phyloP scores from a whole-genome alignment of 139 green algal genomes.

The Chlorella sp. region DNA sequence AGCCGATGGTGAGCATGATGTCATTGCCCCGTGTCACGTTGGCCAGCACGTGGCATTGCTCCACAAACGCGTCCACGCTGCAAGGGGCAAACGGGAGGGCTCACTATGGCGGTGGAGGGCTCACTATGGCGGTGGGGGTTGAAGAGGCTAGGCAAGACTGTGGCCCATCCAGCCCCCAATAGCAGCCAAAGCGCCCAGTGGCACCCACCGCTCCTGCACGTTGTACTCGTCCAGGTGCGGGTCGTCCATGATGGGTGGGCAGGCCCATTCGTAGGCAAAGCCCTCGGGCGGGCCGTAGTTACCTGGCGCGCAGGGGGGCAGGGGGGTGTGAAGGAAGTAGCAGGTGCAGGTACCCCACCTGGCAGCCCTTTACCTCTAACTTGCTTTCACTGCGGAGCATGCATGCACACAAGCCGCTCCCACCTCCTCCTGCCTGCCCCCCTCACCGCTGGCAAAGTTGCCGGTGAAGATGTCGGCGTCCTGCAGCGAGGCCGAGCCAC shows the following conservation, averaged over 20 bases:
- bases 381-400: too few relatives aligned
- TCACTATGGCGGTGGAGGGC: too few relatives aligned
- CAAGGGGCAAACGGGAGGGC: not conserved
- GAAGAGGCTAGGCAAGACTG: too few relatives aligned
- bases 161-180: too few relatives aligned
- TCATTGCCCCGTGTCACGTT: slow-evolving; percentile 62
- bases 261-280: slow-evolving; percentile 82
- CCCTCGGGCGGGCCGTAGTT: slow-evolving; percentile 83
- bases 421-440: not conserved
- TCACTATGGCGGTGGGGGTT: too few relatives aligned
- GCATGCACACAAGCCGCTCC: too few relatives aligned
- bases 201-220: slow-evolving; percentile 69
- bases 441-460: slow-evolving; percentile 57
- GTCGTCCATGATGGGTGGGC: slow-evolving; percentile 81
- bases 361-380: too few relatives aligned
- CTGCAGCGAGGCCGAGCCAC: slow-evolving; percentile 57
- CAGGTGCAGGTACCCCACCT: too few relatives aligned
- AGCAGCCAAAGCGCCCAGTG: too few relatives aligned
- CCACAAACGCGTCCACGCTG: slow-evolving; percentile 80
- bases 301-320: slow-evolving; percentile 48
- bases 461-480: slow-evolving; percentile 71
- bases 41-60: slow-evolving; percentile 27
- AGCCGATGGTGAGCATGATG: slow-evolving; percentile 89
- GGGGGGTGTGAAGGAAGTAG: not conserved
- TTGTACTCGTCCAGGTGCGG: slow-evolving; percentile 79